A percentile compares a stretch with the other conserved stretches of the same genome.
phyloP scores from a whole-genome alignment of 306 rosid species.

The Gastrolobium villosum region DNA sequence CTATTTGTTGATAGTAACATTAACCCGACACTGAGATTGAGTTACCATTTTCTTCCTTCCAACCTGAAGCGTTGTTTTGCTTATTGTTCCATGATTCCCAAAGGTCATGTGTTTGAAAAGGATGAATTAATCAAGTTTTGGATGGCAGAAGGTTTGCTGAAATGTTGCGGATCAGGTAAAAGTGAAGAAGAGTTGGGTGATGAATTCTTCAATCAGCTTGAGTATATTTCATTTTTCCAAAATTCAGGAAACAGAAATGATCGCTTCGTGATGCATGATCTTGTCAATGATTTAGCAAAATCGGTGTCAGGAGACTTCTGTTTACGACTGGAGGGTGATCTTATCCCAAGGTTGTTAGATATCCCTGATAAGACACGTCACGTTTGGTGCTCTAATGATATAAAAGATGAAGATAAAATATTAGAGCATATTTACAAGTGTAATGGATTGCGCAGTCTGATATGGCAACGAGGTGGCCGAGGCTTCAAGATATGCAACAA shows the following conservation, averaged over 20 bases:
- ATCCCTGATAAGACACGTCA: too few species aligned
- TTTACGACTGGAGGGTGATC: not conserved
- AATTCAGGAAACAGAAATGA: too few species aligned
- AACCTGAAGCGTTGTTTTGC: too few species aligned
- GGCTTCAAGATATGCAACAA: not conserved
- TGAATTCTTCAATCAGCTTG: not conserved
- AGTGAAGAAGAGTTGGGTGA: not conserved
- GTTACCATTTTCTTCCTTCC: too few species aligned
- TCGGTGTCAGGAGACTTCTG: not conserved
- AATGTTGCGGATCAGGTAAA: not conserved
- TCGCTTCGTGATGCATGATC: too few species aligned
- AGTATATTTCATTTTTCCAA: not conserved
- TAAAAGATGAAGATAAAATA: rapidly evolving
- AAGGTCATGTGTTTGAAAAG: too few species aligned
- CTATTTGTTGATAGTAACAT: too few species aligned
- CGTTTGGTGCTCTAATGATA: not conserved
- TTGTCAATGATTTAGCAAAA: too few species aligned
- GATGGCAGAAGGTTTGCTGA: not conserved
- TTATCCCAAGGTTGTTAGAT: too few species aligned
- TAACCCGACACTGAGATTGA: too few species aligned
- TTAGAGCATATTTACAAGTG: not conserved
- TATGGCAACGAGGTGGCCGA: rapidly evolving
- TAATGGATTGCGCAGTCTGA: not conserved
- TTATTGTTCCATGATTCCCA: too few species aligned
- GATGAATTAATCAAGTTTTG: not conserved